phyloP scores from a whole-genome alignment of 139 green algal species.

The Tetradesmus obliquus region DNA sequence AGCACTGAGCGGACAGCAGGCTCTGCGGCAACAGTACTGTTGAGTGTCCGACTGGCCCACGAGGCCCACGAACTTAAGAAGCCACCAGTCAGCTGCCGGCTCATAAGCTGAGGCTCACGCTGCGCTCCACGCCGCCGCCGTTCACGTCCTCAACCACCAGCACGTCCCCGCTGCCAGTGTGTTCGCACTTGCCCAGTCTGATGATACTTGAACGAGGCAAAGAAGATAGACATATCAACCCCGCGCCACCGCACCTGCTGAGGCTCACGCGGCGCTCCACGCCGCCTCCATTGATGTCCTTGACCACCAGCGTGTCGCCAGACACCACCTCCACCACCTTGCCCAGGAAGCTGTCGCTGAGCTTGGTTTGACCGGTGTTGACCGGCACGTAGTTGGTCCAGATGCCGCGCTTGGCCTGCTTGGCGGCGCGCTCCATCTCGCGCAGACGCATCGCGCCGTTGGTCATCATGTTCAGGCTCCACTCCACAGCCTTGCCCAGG shows the following conservation, averaged over 20 bases:
- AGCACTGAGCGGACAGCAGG: too few species aligned
- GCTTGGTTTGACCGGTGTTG: conserved; percentile 73
- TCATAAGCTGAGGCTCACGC: conserved; percentile 79
- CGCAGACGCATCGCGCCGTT: conserved; percentile 74
- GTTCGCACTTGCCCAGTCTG: not conserved
- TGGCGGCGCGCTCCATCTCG: conserved; percentile 86
- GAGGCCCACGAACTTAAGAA: too few species aligned
- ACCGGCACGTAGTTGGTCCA: conserved; percentile 88
- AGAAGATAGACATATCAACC: not conserved
- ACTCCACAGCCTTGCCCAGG: conserved; percentile 79
- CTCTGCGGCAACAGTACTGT: too few species aligned
- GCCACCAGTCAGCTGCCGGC: too few species aligned
- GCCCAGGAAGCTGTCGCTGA: conserved; percentile 78
- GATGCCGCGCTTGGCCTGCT: conserved; percentile 74
- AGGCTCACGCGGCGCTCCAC: conserved; percentile 88
- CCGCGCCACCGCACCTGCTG: conserved; percentile 62
- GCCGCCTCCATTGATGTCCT: conserved; percentile 70
- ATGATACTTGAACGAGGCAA: not conserved
- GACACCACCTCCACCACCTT: conserved; percentile 92
- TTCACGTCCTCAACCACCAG: conserved; percentile 85
- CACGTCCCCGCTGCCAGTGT: conserved; percentile 78
- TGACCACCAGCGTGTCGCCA: conserved; percentile 93
- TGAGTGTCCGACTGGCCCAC: too few species aligned
- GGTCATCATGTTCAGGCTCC: conserved; percentile 84
- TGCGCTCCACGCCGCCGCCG: conserved; percentile 73